These are phyloP conservation scores for Arabis alpina DNA, from an alignment of 345 rosid species.

Conservation along the genomic window DNA sequence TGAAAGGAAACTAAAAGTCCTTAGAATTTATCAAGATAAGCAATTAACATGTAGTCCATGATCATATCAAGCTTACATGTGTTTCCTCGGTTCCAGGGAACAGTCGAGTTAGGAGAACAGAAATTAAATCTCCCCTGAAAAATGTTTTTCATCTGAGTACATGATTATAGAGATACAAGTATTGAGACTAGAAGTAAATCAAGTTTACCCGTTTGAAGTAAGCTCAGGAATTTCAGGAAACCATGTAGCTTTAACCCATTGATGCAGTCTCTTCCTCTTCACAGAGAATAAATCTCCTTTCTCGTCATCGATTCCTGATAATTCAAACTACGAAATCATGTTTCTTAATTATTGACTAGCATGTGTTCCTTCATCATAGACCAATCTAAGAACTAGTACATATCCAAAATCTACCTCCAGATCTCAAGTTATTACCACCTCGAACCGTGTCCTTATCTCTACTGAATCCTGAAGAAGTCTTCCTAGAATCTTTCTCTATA, in stretches of 20 bases:
- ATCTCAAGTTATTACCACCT: constrained; percentile 32
- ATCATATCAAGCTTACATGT: constrained; percentile 51
- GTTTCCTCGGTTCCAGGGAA: constrained; percentile 48
- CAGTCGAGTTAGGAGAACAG: constrained; percentile 59
- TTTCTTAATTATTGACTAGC: constrained; percentile 18
- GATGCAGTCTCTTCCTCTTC: constrained; percentile 62
- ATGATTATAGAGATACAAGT: constrained; percentile 30
- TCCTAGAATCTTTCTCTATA: constrained; percentile 40
- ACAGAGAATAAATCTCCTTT: constrained; percentile 50
- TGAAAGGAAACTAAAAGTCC: constrained; percentile 37
- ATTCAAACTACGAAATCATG: constrained; percentile 29
- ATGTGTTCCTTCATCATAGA: constrained; percentile 25
- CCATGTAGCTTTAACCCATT: constrained; percentile 55
- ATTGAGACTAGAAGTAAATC: constrained; percentile 11
- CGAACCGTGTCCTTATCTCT: constrained; percentile 30
- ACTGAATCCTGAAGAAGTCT: constrained; percentile 37
- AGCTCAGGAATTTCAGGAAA: constrained; percentile 54
- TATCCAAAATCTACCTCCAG: constrained; percentile 33
- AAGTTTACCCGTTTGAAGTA: constrained; percentile 54
- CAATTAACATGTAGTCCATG: constrained; percentile 4
- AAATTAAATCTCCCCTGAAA: constrained; percentile 63
- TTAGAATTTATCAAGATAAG: constrained; percentile 34
- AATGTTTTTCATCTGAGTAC: constrained; percentile 33
- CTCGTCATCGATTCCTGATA: constrained; percentile 49
- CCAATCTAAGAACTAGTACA: constrained; percentile 1